Evolutionary conservation across 75 land plant genomes (phyloP).

Genomic region (Sequoiadendron giganteum): DNA sequence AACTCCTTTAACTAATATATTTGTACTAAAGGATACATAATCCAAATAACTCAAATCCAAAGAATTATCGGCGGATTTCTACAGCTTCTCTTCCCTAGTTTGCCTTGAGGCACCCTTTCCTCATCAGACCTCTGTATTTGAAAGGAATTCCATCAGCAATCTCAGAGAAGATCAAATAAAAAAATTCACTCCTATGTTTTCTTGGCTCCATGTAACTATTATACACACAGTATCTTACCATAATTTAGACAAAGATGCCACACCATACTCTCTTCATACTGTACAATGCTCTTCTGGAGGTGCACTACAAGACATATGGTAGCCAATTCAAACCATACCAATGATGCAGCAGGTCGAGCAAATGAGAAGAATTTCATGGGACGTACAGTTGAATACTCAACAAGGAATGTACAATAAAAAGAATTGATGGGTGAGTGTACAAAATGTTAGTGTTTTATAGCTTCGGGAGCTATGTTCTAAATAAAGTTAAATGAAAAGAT

Average conservation of each 20-base stretch:
- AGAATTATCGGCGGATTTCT: slow-evolving; percentile 21
- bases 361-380: no score
- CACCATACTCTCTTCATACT: background rate
- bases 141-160: slow-evolving; percentile 26
- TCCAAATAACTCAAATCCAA: slow-evolving; percentile 22
- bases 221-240: slow-evolving; percentile 26
- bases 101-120: slow-evolving; percentile 38
- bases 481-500: no score
- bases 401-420: no score
- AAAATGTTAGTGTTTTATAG: no score
- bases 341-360: no score
- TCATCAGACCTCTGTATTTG: slow-evolving; percentile 25
- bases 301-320: no score
- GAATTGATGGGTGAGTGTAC: no score
- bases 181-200: slow-evolving; percentile 47
- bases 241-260: slow-evolving; percentile 12
- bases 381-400: no score
- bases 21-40: slow-evolving; percentile 49
- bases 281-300: no score
- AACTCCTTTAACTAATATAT: slow-evolving; percentile 41
- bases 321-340: no score
- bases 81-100: slow-evolving; percentile 30
- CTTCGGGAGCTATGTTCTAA: no score
- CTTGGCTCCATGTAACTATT: slow-evolving; percentile 36
- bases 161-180: slow-evolving; percentile 32